Evolutionary conservation across 2,329 filamentous ascomycete genomes (phyloP), one percentile per base, ranked within the genome.

Genomic region (Colletotrichum limetticola): DNA sequence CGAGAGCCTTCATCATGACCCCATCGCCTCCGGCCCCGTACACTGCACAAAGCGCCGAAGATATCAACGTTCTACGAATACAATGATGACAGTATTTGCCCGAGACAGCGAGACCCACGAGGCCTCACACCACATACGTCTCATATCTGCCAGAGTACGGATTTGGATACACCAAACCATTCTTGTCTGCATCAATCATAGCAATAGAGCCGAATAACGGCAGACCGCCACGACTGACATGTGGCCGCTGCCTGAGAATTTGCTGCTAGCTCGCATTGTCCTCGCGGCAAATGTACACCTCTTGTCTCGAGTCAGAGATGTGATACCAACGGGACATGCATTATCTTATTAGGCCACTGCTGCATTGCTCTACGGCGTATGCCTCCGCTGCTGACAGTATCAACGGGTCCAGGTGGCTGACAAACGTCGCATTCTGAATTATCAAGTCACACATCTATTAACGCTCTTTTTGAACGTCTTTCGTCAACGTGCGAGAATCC

Each of bases 31-130:
- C 19, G 35, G 5, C 24, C 24, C 49, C 58, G 14, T 14, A 32
- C 5, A 16, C 32, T 16, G 22, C 37, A 53, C 60, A 70, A 70
- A 70, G 60, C 67, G 32, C 52, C 59, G 37, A 68, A 14, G 61
- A 19, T 14, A n/a, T 19, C 55, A 60, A 66, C 61, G 32, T 56
- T 46, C 8, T 42, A 35, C 11, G 32, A 12, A 19, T n/a, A 26
- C 37, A 30, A 16, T 28, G 46, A 28, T 19, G 46, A 28, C 19
- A 71, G 19, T 49, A 49, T 49, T 24, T 22, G 4, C 30, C n/a
- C 62, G 6, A 37, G 7, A 8, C 7, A 37, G 49, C 9, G 8
- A 22, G 24, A 3, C 12, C 67, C 14, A 22, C 30, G 19, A 56
- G 30, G 42, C 61, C 61, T 46, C 56, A 55, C 11, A 19, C 56